These are phyloP conservation scores for Colletotrichum sansevieriae DNA, from an alignment of 2,329 filamentous ascomycete genomes.

Conservation along the genomic window DNA sequence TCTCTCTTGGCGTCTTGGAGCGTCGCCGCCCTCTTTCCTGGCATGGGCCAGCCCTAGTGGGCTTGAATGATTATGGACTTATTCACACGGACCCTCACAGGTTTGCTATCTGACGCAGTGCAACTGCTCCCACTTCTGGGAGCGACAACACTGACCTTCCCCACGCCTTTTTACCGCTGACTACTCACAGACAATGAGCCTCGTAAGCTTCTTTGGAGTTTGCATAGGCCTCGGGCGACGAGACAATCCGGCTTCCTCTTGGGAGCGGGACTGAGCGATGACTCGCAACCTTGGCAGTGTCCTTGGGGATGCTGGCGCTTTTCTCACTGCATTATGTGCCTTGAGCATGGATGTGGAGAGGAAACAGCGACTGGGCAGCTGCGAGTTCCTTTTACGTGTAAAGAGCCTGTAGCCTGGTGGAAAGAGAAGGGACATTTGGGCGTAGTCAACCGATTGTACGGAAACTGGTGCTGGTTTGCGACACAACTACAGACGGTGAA, in stretches of 20 bases:
- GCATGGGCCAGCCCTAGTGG: slow-evolving; percentile 36
- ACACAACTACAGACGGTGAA: too few relatives aligned
- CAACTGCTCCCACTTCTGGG: slow-evolving; percentile 32
- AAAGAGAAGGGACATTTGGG: too few relatives aligned
- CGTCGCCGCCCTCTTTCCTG: slow-evolving; percentile 12
- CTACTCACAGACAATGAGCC: slow-evolving; percentile 16
- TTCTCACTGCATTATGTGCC: slow-evolving; percentile 66
- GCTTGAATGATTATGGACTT: slow-evolving; percentile 32
- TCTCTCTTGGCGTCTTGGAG: slow-evolving; percentile 7
- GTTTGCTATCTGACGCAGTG: slow-evolving; percentile 51
- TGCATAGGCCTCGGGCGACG: slow-evolving; percentile 8
- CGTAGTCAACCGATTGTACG: too few relatives aligned
- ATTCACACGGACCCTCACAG: not conserved
- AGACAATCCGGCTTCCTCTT: slow-evolving; percentile 5
- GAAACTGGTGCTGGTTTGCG: too few relatives aligned
- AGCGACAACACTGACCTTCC: slow-evolving; percentile 3
- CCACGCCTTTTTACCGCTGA: slow-evolving; percentile 14
- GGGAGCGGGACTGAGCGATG: slow-evolving; percentile 13
- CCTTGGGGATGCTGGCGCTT: slow-evolving; percentile 52
- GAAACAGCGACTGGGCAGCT: slow-evolving; percentile 43
- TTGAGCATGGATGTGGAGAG: slow-evolving; percentile 64
- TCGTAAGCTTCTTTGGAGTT: slow-evolving; percentile 20
- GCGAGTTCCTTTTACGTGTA: too few relatives aligned
- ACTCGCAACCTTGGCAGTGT: slow-evolving; percentile 41
- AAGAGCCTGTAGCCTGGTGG: too few relatives aligned